These are phyloP conservation scores for Pseudocercospora pini-densiflorae DNA, from an alignment of 2,329 filamentous ascomycete genomes.

Conservation along the genomic window DNA sequence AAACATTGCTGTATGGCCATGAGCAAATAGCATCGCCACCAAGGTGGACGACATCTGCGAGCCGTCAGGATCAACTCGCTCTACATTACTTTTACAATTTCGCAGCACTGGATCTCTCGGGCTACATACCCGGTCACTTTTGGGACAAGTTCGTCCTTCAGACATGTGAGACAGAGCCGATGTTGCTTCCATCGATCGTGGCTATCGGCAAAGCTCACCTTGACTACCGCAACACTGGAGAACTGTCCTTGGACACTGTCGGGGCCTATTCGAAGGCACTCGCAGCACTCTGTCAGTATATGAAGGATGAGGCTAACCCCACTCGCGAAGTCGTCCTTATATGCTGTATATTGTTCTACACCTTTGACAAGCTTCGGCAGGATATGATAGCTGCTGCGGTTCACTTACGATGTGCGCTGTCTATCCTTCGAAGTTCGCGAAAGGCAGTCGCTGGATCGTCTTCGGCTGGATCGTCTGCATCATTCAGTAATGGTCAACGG, in stretches of 20 bases:
- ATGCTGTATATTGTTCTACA: conserved; percentile 9
- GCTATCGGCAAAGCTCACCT: not conserved
- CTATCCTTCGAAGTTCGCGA: not conserved
- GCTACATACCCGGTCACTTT: conserved; percentile 5
- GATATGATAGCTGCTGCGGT: not conserved
- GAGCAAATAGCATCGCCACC: no score
- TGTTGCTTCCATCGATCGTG: not conserved
- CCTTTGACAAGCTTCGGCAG: not conserved
- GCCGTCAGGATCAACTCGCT: no score
- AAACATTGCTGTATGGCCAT: no score
- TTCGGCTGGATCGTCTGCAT: not conserved
- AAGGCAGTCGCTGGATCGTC: not conserved
- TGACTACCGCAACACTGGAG: not conserved
- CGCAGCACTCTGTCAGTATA: not conserved
- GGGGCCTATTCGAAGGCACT: not conserved
- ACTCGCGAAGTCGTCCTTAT: conserved; percentile 2
- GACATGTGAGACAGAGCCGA: conserved; percentile 2
- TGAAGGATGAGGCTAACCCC: not conserved
- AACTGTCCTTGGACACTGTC: not conserved
- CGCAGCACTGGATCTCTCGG: conserved; percentile 2
- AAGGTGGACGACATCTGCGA: no score
- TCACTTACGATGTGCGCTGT: not conserved
- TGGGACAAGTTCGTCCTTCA: conserved; percentile 5
- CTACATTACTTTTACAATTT: conserved; percentile 3
- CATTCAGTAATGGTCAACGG: not conserved